Conservation (phyloP, 2,329 filamentous ascomycete species). For the Stagonosporopsis chrysanthemi region DNA sequence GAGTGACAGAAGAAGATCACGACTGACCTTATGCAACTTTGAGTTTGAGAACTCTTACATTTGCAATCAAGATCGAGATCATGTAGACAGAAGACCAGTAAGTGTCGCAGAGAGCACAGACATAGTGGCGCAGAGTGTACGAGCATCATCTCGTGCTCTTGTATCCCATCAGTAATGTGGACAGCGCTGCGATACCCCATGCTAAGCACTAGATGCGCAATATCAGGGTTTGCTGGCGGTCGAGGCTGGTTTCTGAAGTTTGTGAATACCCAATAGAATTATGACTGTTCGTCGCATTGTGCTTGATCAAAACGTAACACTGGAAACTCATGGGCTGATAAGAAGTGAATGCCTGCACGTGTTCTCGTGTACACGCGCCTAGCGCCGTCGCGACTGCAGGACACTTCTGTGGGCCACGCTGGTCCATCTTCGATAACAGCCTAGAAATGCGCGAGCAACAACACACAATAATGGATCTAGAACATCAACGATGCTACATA, state of each 20-base stretch:
- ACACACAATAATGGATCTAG: conserved; percentile 56
- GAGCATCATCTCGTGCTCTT: neutral
- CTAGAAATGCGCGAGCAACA: conserved; percentile 1
- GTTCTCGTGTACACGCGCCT: conserved; percentile 41
- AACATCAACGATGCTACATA: conserved; percentile 58
- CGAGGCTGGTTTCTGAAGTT: neutral
- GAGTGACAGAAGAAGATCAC: conserved; percentile 83
- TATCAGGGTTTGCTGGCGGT: neutral
- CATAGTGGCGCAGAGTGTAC: neutral
- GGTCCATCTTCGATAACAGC: conserved; percentile 16
- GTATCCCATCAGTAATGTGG: neutral
- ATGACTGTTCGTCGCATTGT: neutral
- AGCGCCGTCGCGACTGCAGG: conserved; percentile 22
- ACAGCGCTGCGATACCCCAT: neutral
- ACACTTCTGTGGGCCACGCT: conserved; percentile 11
- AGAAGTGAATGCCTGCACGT: conserved; percentile 19
- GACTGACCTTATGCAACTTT: conserved; percentile 55
- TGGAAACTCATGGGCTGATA: neutral
- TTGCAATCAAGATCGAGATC: neutral
- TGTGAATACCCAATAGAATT: conserved; percentile 7
- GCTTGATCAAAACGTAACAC: neutral
- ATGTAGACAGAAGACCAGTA: conserved; percentile 2
- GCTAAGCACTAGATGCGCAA: neutral
- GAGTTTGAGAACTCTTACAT: neutral
- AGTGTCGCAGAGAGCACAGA: neutral